Percentiles rank a stretch among this genome's conserved stretches.
These are phyloP conservation scores for Brasenia schreberi DNA, from an alignment of 164 flowering plant genomes.

Conservation along the genomic window DNA sequence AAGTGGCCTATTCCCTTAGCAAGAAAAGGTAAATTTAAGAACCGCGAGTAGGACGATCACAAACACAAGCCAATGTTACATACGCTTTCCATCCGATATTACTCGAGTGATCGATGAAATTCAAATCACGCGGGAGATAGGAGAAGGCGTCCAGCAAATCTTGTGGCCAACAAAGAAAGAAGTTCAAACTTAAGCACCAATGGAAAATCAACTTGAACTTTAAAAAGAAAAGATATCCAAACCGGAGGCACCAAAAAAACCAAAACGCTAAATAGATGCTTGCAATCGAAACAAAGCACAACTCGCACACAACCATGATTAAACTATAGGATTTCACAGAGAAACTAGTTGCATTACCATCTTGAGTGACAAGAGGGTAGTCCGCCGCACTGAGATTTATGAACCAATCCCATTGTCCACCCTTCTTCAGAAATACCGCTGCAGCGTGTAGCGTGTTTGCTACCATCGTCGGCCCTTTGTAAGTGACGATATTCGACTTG, in stretches of 20 bases:
- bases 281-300: not conserved
- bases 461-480: constrained; percentile 38
- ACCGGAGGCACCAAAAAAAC: too few relatives aligned
- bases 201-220: too few relatives aligned
- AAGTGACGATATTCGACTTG: constrained; percentile 31
- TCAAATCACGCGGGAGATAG: constrained; percentile 35
- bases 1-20: constrained; percentile 2
- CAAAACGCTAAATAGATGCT: too few relatives aligned
- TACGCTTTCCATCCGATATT: constrained; percentile 53
- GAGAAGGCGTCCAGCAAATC: constrained; percentile 44
- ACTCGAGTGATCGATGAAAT: constrained; percentile 49
- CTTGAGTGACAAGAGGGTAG: constrained; percentile 42
- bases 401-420: constrained; percentile 39
- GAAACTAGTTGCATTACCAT: constrained; percentile 13
- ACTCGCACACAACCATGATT: not conserved
- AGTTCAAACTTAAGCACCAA: too few relatives aligned
- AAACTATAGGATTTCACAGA: not conserved
- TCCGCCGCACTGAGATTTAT: constrained; percentile 38
- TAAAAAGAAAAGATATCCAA: too few relatives aligned
- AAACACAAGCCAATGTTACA: constrained; percentile 1
- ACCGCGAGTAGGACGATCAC: not conserved
- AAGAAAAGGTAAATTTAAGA: not conserved
- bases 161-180: constrained; percentile 7
- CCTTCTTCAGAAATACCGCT: constrained; percentile 27
- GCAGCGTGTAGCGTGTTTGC: constrained; percentile 41